phyloP scores from a whole-genome alignment of 2,329 filamentous ascomycete genomes.

The Sporothrix sp. region DNA sequence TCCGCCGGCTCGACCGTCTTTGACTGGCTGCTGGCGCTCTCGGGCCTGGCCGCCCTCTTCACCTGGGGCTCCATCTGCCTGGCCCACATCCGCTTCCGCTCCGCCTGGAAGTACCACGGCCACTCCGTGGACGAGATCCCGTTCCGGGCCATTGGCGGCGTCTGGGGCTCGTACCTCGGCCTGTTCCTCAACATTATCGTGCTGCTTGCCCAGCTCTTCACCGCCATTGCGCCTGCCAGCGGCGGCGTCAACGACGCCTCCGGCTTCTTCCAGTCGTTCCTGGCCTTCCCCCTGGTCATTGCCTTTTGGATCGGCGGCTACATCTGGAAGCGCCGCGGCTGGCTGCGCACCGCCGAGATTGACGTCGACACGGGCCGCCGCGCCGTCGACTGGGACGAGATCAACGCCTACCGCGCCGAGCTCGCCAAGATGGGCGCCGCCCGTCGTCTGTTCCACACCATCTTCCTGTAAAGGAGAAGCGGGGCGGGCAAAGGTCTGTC shows the following conservation, averaged over 20 bases:
- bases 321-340: conserved; percentile 53
- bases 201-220: conserved; percentile 43
- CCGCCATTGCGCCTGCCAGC: conserved; percentile 28
- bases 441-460: conserved; percentile 13
- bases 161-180: conserved; percentile 56
- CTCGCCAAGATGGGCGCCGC: conserved; percentile 16
- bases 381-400: conserved; percentile 49
- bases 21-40: conserved; percentile 56
- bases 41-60: conserved; percentile 55
- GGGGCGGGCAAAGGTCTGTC: not conserved
- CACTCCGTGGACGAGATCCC: conserved; percentile 57
- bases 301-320: conserved; percentile 47
- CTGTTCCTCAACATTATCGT: conserved; percentile 47
- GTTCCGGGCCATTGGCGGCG: conserved; percentile 51
- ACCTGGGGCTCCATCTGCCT: conserved; percentile 62
- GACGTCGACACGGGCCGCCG: conserved; percentile 57
- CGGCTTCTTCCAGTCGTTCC: conserved; percentile 45
- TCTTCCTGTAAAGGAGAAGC: conserved; percentile 4
- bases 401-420: conserved; percentile 14
- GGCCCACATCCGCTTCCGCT: conserved; percentile 59
- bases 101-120: conserved; percentile 52
- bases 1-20: conserved; percentile 43
- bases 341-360: conserved; percentile 49
- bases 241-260: conserved; percentile 28
- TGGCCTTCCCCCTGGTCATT: conserved; percentile 45